These are phyloP conservation scores for Friedmanniomyces endolithicus DNA, from an alignment of 495 filamentous ascomycete genomes.

Conservation along the genomic window DNA sequence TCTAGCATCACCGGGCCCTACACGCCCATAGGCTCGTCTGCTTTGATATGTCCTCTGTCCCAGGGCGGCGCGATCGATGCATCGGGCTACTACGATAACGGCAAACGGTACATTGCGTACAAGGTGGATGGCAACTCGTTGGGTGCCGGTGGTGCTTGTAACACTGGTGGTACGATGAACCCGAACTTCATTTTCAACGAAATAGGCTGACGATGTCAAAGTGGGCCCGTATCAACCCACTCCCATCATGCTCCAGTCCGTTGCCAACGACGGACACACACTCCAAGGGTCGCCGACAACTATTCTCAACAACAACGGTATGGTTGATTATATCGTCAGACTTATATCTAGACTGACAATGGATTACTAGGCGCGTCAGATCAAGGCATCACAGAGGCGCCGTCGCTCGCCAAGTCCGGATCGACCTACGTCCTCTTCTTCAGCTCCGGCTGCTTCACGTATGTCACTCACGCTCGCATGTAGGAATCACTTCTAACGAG, in stretches of 20 bases:
- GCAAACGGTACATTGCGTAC: constrained; percentile 18
- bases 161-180: constrained; percentile 3
- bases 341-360: not conserved
- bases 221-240: constrained; percentile 13
- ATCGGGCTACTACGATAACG: constrained; percentile 14
- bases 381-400: constrained; percentile 18
- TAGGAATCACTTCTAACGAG: too few species aligned
- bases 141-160: constrained; percentile 19
- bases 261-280: constrained; percentile 14
- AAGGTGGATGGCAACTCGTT: constrained; percentile 20
- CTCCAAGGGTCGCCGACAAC: not conserved
- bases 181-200: too few species aligned
- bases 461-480: too few species aligned
- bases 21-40: constrained; percentile 11
- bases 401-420: constrained; percentile 10
- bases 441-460: constrained; percentile 14
- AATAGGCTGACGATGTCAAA: not conserved
- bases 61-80: constrained; percentile 22
- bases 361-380: not conserved
- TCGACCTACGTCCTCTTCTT: constrained; percentile 16
- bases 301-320: constrained; percentile 18
- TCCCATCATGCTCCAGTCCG: constrained; percentile 17
- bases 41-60: constrained; percentile 17
- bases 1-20: constrained; percentile 31
- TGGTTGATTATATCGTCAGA: not conserved